Conservation (phyloP, 306 rosid species). For the Leucaena leucocephala region DNA sequence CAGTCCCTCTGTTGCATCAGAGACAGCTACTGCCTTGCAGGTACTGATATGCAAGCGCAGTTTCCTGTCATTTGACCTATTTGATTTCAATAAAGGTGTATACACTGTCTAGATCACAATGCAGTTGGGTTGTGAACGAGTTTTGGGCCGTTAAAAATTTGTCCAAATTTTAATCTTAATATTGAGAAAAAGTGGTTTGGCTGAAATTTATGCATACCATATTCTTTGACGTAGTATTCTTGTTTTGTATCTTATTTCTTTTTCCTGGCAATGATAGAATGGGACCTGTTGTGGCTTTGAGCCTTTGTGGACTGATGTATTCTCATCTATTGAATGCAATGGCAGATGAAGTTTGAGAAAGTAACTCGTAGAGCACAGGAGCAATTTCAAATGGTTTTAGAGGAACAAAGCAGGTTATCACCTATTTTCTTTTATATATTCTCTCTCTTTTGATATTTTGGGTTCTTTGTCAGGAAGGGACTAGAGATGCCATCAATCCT, state of each 20-base stretch:
- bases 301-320: conserved; percentile 17
- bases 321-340: conserved; percentile 32
- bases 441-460: conserved; percentile 17
- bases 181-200: too few relatives aligned
- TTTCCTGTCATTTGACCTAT: background rate
- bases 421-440: conserved; percentile 12
- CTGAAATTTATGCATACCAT: too few relatives aligned
- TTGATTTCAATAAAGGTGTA: background rate
- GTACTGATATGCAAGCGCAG: conserved; percentile 43
- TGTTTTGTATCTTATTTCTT: background rate
- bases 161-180: too few relatives aligned
- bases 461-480: background rate
- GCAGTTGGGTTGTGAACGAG: too few relatives aligned
- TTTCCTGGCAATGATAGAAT: conserved; percentile 7
- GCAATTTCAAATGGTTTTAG: conserved; percentile 92
- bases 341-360: conserved; percentile 85
- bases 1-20: conserved; percentile 89
- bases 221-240: too few relatives aligned
- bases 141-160: too few relatives aligned
- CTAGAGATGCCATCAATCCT: too few relatives aligned
- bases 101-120: too few relatives aligned
- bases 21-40: conserved; percentile 96
- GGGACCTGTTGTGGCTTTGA: background rate
- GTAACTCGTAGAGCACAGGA: conserved; percentile 97
- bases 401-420: conserved; percentile 84